A percentile compares a stretch with the other conserved stretches of the same genome.
Evolutionary conservation across 2,329 filamentous ascomycete species (phyloP).

Genomic region (Septoria petroselini): DNA sequence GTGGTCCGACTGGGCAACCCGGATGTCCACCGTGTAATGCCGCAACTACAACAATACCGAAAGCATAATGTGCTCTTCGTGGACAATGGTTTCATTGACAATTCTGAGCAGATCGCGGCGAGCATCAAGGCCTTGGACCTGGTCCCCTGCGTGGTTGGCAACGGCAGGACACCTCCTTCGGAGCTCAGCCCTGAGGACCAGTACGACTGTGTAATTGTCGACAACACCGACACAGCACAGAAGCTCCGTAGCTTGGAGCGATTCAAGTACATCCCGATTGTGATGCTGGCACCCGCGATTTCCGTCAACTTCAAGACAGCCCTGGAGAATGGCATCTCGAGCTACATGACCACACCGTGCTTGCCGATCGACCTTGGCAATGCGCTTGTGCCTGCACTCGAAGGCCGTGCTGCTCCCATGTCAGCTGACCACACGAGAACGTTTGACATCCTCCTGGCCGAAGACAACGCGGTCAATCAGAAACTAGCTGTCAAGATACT

Average conservation of each 20-base stretch:
- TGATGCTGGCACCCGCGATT: conserved; percentile 82
- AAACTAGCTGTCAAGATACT: conserved; percentile 93
- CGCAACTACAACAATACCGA: conserved; percentile 84
- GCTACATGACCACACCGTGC: conserved; percentile 97
- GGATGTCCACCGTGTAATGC: conserved; percentile 72
- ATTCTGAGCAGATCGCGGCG: conserved; percentile 68
- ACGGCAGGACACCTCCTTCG: conserved; percentile 59
- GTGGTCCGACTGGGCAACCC: conserved; percentile 79
- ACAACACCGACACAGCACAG: conserved; percentile 87
- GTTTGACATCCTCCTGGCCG: conserved; percentile 90
- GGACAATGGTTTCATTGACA: conserved; percentile 79
- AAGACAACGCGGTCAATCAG: conserved; percentile 98
- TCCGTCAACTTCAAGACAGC: conserved; percentile 91
- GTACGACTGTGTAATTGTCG: conserved; percentile 94
- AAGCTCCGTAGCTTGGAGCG: conserved; percentile 82
- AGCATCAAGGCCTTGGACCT: conserved; percentile 79
- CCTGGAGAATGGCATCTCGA: conserved; percentile 92
- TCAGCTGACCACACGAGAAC: conserved; percentile 92
- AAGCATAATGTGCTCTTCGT: conserved; percentile 92
- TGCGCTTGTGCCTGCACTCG: conserved; percentile 90
- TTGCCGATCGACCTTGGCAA: conserved; percentile 91
- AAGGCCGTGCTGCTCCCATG: conserved; percentile 86
- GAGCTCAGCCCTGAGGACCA: conserved; percentile 56
- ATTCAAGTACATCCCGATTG: conserved; percentile 96
- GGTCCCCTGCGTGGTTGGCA: conserved; percentile 77